Evolutionary conservation across 257 asterid genomes (phyloP).

Genomic region (Lavandula angustifolia): DNA sequence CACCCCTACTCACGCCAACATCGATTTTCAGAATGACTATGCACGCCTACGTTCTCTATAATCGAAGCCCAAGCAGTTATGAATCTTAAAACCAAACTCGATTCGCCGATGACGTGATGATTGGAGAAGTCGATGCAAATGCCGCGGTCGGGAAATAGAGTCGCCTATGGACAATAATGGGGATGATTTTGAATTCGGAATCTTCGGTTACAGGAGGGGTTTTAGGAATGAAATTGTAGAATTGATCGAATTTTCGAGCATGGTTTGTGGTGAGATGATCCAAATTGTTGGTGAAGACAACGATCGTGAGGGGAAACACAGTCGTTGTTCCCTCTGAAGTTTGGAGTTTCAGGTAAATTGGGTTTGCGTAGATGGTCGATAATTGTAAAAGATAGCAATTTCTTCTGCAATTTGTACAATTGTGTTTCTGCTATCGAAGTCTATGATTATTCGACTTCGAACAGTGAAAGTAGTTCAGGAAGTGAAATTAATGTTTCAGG

Average conservation of each 20-base stretch:
- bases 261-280: slow-evolving; percentile 34
- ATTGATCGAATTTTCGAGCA: slow-evolving; percentile 43
- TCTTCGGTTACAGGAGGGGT: slow-evolving; percentile 26
- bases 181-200: slow-evolving; percentile 25
- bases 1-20: no score
- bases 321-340: slow-evolving; percentile 31
- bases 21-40: no score
- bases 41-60: not conserved
- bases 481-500: slow-evolving; percentile 33
- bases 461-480: slow-evolving; percentile 38
- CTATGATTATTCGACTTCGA: slow-evolving; percentile 46
- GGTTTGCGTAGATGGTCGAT: slow-evolving; percentile 28
- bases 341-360: slow-evolving; percentile 29
- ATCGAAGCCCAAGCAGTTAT: slow-evolving; percentile 46
- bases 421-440: slow-evolving; percentile 46
- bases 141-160: slow-evolving; percentile 47
- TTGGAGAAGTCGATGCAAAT: slow-evolving; percentile 46
- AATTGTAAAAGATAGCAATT: slow-evolving; percentile 25
- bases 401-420: slow-evolving; percentile 36
- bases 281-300: slow-evolving; percentile 41
- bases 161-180: slow-evolving; percentile 44
- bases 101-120: slow-evolving; percentile 51
- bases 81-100: slow-evolving; percentile 38
- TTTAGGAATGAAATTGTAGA: slow-evolving; percentile 43
- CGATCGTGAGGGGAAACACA: slow-evolving; percentile 42